Base-by-base conservation (phyloP, 192 early-diverging fungal species). In the Backusella mclennaniae region DNA sequence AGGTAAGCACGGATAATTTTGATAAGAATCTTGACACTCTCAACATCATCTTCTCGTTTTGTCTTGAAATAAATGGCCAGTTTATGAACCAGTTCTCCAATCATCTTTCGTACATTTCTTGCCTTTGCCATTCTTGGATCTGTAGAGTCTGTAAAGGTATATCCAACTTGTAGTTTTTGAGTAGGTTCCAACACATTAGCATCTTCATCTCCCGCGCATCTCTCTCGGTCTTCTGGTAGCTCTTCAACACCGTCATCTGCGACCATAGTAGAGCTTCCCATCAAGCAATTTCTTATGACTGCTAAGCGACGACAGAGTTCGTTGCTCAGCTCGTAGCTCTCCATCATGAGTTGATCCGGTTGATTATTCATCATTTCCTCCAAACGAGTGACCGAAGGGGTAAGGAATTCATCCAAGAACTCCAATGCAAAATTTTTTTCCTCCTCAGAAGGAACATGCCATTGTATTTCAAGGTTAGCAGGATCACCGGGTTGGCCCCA, bases 21-120 rank as follows among this genome's bases (percentile, higher is more conserved):
- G 49, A 94, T 80, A 35, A 94, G 66, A 23, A 85, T 83, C 70
- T 93, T 94, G 73, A 92, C 85, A 75, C 87, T 90, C 70, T 93
- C 94, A 2, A 94, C 90, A 79, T 96, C 93, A 78, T 96, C 93
- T 63, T 92, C 92, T 15, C 86, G 83, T 6, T 83, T 76, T 0
- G 73, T 78, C 15, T 76, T 80, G 77, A 93, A 89, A 69, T 83
- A 87, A 5, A 29, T 69, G 31, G 90, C 85, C 7, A 89, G 70
- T 17, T 86, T 76, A 39, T 88, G 86, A 5, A 94, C 66, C 17
- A 89, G 73, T 33, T 81, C 52, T 4, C 89, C 91, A 12, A 91
- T 83, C 1, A 83, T 73, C 17, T 84, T 80, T 26, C 93, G 90
- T 21, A 94, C 79, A 35, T 68, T n/a, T 38, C 82, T 71, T 17